Conservation (phyloP, 495 filamentous ascomycete genomes). For the Penicillium riverlandense region DNA sequence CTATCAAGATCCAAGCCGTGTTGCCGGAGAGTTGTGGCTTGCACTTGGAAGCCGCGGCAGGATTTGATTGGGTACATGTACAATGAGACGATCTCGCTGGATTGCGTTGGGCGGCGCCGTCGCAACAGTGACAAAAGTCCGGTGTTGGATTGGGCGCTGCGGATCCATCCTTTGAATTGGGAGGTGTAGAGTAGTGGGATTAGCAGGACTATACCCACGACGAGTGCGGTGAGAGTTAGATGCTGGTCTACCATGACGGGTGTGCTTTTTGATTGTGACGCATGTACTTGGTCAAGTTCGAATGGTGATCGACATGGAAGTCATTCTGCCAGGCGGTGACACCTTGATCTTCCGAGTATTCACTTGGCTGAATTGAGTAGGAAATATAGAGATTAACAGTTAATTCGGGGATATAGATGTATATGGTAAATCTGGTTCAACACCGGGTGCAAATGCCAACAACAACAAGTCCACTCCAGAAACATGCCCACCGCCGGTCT, state of each 20-base stretch:
- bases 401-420: too few species aligned
- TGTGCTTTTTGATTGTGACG: too few species aligned
- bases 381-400: too few species aligned
- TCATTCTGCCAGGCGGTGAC: too few species aligned
- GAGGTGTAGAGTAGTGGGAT: constrained; percentile 7
- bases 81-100: constrained; percentile 37
- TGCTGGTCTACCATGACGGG: neutral
- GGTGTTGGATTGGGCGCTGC: neutral
- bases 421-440: too few species aligned
- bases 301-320: too few species aligned
- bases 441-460: too few species aligned
- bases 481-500: too few species aligned
- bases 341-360: too few species aligned
- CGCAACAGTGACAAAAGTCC: constrained; percentile 5
- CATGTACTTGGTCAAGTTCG: too few species aligned
- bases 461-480: too few species aligned
- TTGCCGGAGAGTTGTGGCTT: constrained; percentile 53
- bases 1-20: constrained; percentile 80
- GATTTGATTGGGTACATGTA: constrained; percentile 89
- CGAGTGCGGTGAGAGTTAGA: neutral
- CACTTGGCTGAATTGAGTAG: too few species aligned
- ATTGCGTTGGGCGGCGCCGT: constrained; percentile 10
- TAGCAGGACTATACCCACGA: constrained; percentile 7
- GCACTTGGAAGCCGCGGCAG: constrained; percentile 70
- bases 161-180: constrained; percentile 8